phyloP scores from a whole-genome alignment of 371 early-diverging fungal genomes.

The Phascolomyces articulosus region DNA sequence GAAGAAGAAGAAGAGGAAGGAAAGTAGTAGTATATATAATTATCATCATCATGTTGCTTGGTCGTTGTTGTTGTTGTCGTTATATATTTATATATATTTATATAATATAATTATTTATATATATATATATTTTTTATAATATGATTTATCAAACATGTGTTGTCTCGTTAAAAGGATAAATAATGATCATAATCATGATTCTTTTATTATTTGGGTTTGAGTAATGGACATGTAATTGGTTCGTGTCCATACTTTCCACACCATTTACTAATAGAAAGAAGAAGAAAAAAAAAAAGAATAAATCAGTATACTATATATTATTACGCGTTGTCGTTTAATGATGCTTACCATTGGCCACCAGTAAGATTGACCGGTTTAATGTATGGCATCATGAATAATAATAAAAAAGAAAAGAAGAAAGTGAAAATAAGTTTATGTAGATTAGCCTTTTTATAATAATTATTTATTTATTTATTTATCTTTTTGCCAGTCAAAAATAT shows the following conservation, averaged over 20 bases:
- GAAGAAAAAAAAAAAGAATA: neutral
- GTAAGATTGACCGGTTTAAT: conserved; percentile 12
- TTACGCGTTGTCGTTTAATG: neutral
- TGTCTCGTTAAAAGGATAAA: no score
- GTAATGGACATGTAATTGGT: conserved; percentile 7
- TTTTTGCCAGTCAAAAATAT: no score
- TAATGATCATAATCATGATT: no score
- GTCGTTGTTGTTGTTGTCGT: no score
- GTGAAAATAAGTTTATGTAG: neutral
- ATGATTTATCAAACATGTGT: no score
- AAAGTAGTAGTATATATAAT: no score
- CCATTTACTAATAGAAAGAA: conserved; percentile 10
- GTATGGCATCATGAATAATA: conserved; percentile 6
- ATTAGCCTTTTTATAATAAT: neutral
- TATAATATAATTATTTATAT: no score
- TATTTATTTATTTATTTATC: neutral
- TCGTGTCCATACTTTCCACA: conserved; percentile 20
- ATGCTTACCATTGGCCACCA: conserved; percentile 18
- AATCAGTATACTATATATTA: no score
- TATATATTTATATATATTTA: no score
- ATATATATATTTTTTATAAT: no score
- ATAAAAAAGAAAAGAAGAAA: neutral
- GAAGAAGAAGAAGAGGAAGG: neutral
- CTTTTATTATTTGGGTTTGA: conserved; percentile 5
- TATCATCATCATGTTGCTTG: neutral